Base-by-base conservation (phyloP, 2,329 filamentous ascomycete species). In the Fusarium acutatum region DNA sequence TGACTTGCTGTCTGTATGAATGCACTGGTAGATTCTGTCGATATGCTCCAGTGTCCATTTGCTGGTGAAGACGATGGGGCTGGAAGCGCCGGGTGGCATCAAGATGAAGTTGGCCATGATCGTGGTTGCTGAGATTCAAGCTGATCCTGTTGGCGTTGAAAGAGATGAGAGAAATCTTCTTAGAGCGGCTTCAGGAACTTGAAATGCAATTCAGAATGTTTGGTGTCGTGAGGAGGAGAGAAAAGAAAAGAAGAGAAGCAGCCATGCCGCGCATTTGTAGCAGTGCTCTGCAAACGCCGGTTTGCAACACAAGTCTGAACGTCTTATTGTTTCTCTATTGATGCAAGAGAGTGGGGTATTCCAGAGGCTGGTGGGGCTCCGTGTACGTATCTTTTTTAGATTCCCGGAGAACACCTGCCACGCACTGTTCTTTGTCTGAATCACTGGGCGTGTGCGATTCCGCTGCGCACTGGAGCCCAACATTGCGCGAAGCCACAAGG, bases 1-100 rank as follows among this genome's bases (percentile, higher is more conserved):
- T 18, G 22, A 22, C 24, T 73, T 46, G 24, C 15, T 26, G 26
- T 47, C 40, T 13, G 40, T 34, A 15, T 28, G 35, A 34, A 79
- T 61, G 28, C 61, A 53, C 28, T 65, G 60, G 68, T 76, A 79
- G 41, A 78, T 50, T 14, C 40, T 37, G 22, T 67, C 52, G 18
- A 75, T 63, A 30, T 74, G 59, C 35, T 57, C 64, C 18, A 30
- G 30, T 40, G 20, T 56, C 66, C 65, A 70, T n/a, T 49, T 50
- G 17, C 46, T 59, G 43, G 24, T 26, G 26, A 50, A 35, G 28
- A 26, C 8, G 7, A 30, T 28, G 30, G 44, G 47, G 41, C 12
- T 37, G 15, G 28, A n/a, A 17, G 37, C 24, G 20, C 30, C 41
- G 35, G 40, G 37, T n/a, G 47, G 30, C 58, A 64, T 30, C 35